Base-by-base conservation (phyloP, 2,329 filamentous ascomycete genomes). In the Parasarocladium wereldwijsianum region DNA sequence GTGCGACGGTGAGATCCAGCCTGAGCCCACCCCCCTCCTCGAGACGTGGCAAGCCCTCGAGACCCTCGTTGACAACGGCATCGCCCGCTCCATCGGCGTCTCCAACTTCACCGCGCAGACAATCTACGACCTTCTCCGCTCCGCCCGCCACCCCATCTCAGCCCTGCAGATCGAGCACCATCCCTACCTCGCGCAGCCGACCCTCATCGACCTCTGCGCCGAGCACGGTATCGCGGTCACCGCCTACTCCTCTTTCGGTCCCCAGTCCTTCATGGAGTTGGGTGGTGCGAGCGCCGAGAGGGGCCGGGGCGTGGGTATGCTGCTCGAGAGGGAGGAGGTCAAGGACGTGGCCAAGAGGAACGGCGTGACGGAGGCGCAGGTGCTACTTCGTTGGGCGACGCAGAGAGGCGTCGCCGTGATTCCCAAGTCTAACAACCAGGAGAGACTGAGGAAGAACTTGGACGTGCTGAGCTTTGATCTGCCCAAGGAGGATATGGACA, bases 21-120 rank as follows among this genome's bases (percentile, higher is more conserved):
- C 36, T 14, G 44, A 38, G 57, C 76, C 71, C 40, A 75, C 77
- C 21, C 64, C 69, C 28, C 77, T 83, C 52, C 72, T 79, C 47
- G 72, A 84, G 55, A 87, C 82, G 26, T 90, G 81, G 78, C 60
- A 65, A 31, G 78, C 79, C 22, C 75, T 90, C 66, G 82, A 87
- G 61, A 50, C 55, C 31, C 62, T 84, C 25, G 76, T 82, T 33
- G 66, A 70, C 42, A 58, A 66, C 48, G 69, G 70, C 16, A 64
- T 87, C 26, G 64, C 74, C 38, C 69, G 65, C 45, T 73, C 67
- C 52, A 84, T 87, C 47, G 82, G 81, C 38, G 64, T 90, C 36
- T 76, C 68, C 58, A 90, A 90, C 65, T 86, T 85, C 68, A 64
- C 62, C 41, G 60, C 60, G 12, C 59, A 65, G 40, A 54, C 66